Base-by-base conservation (phyloP, 345 rosid species). In the Aurinia saxatilis region DNA sequence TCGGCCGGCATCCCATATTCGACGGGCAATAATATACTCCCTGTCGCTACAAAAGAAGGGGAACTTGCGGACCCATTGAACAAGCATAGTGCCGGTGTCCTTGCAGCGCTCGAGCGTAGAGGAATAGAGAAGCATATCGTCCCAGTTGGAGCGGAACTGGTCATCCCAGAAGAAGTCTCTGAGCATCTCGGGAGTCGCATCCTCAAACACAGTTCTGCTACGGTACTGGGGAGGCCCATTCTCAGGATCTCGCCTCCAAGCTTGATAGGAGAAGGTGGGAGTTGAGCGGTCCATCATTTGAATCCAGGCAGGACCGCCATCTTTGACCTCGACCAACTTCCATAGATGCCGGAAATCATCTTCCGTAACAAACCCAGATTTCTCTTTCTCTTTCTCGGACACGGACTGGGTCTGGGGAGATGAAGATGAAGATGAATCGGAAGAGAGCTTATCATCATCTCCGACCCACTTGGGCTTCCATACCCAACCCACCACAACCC, bases 131-230 rank as follows among this genome's bases (percentile, higher is more conserved):
- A 92, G 82, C 98, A 92, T 89, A 68, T 87, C 87, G 46, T 92
- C 99, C 99, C 99, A 93, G 57, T 84, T 75, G 37, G 64, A 5
- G 41, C 99, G 81, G 66, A 75, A 89, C 33, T 84, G 88, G 71
- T 93, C 99, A 45, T 93, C 99, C 99, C 97, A 93, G 57, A 93
- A 93, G 83, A 93, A 89, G 68, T 93, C 99, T 61, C 97, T 87
- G 50, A 84, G 81, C 75, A 80, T 45, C 79, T 93, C 97, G 29
- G 99, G 97, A 30, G 83, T 81, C 19, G 87, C 95, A 65, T 93
- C 90, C 69, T 93, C 97, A 67, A 78, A 93, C 49, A 93, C 79
- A 13, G 96, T 89, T 36, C 90, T 75, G 73, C 88, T 84, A 12
- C 97, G 88, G 72, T 87, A 93, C 67, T 89, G 95, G 0, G 98